Evolutionary conservation across 352 stramenopile species (phyloP).

Genomic region (Plasmopara halstedii): DNA sequence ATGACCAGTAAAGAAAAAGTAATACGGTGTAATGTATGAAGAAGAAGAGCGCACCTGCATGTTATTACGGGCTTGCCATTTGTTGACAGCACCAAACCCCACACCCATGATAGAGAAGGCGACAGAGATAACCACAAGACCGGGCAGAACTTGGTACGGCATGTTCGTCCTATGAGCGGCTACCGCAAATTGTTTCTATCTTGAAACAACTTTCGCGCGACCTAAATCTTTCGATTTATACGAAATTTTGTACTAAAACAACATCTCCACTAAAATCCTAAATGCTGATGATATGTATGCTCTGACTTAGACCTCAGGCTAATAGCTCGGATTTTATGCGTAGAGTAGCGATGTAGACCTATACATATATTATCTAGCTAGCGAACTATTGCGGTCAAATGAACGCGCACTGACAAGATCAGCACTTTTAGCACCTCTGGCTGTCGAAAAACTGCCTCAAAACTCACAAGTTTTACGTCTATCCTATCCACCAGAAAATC

Average conservation of each 20-base stretch:
- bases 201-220: neutral
- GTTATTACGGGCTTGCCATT: slow-evolving; percentile 55
- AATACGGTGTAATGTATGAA: neutral
- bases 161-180: slow-evolving; percentile 40
- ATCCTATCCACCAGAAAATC: neutral
- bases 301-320: too few relatives aligned
- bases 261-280: too few relatives aligned
- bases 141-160: slow-evolving; percentile 82
- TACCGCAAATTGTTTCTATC: neutral
- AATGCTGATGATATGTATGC: too few relatives aligned
- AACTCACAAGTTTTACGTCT: neutral
- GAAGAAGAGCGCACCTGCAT: slow-evolving; percentile 43
- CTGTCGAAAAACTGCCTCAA: too few relatives aligned
- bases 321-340: too few relatives aligned
- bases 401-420: too few relatives aligned
- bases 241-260: too few relatives aligned
- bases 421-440: too few relatives aligned
- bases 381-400: too few relatives aligned
- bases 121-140: slow-evolving; percentile 63
- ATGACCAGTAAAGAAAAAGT: neutral
- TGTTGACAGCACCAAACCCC: slow-evolving; percentile 67
- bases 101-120: slow-evolving; percentile 76
- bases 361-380: too few relatives aligned
- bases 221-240: neutral
- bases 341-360: too few relatives aligned